phyloP scores from a whole-genome alignment of 345 rosid genomes.

The Draba incana region DNA sequence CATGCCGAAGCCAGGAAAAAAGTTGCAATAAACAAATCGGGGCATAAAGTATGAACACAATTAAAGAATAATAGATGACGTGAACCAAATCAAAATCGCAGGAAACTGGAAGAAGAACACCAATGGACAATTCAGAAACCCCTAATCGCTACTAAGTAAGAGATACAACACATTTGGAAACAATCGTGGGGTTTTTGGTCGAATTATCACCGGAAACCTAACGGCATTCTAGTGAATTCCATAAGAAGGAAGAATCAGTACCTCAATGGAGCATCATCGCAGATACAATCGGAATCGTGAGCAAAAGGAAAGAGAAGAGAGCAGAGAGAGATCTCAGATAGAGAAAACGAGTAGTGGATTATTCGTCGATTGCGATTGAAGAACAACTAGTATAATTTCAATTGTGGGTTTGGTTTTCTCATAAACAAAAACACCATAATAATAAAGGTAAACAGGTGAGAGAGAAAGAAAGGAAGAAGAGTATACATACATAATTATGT shows the following conservation, averaged over 20 bases:
- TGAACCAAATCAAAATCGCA: conserved; percentile 14
- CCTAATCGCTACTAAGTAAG: conserved; percentile 20
- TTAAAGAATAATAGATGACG: conserved; percentile 8
- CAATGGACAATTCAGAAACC: conserved; percentile 3
- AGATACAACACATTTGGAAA: conserved; percentile 3
- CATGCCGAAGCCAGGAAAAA: conserved; percentile 35
- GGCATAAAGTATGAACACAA: conserved; percentile 15
- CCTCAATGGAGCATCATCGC: conserved; percentile 43
- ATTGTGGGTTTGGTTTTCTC: conserved; percentile 38
- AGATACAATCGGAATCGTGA: background rate
- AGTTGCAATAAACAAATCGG: conserved; percentile 24
- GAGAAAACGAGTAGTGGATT: background rate
- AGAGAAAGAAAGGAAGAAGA: conserved; percentile 37
- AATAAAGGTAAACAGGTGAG: conserved; percentile 27
- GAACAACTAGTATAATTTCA: conserved; percentile 21
- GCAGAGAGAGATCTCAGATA: conserved; percentile 37
- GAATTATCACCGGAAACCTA: conserved; percentile 27
- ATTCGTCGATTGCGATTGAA: conserved; percentile 24
- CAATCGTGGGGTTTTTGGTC: conserved; percentile 6
- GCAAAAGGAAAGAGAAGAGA: conserved; percentile 14
- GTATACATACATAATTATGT: conserved; percentile 29
- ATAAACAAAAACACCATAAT: conserved; percentile 35
- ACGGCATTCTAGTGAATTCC: conserved; percentile 31
- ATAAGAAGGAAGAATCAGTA: conserved; percentile 18
- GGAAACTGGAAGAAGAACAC: background rate